Evolutionary conservation across 2,329 filamentous ascomycete species (phyloP), one percentile per base, ranked within the genome.

Genomic region (Tolypocladium guangdongense): DNA sequence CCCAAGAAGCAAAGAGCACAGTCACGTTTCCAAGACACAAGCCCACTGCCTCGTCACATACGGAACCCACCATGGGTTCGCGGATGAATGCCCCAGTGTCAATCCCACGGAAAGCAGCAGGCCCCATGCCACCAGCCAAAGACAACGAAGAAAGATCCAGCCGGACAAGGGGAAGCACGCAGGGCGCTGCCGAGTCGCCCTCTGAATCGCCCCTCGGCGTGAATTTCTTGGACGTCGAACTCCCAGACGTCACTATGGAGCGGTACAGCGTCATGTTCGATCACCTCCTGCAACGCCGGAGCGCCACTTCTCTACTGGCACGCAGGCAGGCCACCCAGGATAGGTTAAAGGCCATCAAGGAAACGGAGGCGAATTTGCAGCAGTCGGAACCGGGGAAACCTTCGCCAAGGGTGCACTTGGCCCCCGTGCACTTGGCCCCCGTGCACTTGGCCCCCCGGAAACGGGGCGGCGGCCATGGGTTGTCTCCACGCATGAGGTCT

Each of bases 211-310:
- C 6, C 7, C 37, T 18, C 2, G 63, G 41, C 43, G 58, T 61
- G 8, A 62, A 64, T 1, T 54, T 86, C 7, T 72, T 96, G 22
- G 78, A 90, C 60, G 78, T 96, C 18, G 82, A 91, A 51, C 93
- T 96, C 54, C 91, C 92, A 1, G 80, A 81, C 50, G 78, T 88
- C 53, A 82, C 86, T 57, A 77, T 97, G 77, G 92, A 96, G 66
- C 78, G 92, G 49, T 97, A 96, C 61, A 96, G 90, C 61, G 81
- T 96, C 59, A 96, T 96, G 91, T 96, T 97, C 64, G 83, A 85
- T 53, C 81, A 80, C 38, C 75, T 96, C 7, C 72, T 96, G 30
- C 78, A 81, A 56, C 67, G 68, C 8, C 66, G 68, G 39, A 61
- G 58, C 7, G 55, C 62, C 18, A 60, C 66, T 7, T 64, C 65